Evolutionary conservation across 352 stramenopile genomes (phyloP).

Genomic region (Aphanomyces invadans): DNA sequence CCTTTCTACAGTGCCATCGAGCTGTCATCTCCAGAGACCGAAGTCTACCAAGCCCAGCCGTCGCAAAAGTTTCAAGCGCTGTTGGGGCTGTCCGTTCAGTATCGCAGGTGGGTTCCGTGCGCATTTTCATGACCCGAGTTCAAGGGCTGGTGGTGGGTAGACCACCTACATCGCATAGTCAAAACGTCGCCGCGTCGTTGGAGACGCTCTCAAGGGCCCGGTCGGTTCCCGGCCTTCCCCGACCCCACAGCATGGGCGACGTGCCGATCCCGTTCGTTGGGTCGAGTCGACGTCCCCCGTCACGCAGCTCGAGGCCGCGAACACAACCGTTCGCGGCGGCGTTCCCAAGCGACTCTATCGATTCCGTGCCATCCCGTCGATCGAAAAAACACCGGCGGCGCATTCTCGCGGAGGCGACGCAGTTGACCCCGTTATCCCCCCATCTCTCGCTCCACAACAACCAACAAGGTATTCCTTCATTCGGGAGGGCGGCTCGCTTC

Average conservation of each 20-base stretch:
- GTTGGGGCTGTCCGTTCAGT: conserved; percentile 6
- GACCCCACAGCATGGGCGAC: neutral
- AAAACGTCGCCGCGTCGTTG: neutral
- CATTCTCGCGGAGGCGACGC: neutral
- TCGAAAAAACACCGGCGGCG: neutral
- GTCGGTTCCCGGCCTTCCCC: neutral
- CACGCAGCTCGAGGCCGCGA: no score
- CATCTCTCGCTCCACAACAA: neutral
- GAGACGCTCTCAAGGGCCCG: neutral
- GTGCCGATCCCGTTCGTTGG: neutral
- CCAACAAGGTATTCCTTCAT: neutral
- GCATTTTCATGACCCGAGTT: neutral
- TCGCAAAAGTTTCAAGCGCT: conserved; percentile 13
- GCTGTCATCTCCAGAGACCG: neutral
- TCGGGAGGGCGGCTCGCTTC: no score
- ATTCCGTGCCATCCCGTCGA: neutral
- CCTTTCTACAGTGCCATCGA: neutral
- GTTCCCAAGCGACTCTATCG: neutral
- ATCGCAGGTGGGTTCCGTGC: neutral
- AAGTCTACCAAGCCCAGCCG: conserved; percentile 14
- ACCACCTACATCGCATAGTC: neutral
- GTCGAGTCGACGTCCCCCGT: neutral
- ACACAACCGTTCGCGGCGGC: no score
- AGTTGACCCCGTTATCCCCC: neutral
- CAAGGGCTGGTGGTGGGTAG: neutral